These are phyloP conservation scores for Botrytis pseudocinerea DNA, from an alignment of 2,329 filamentous ascomycete genomes.

Conservation along the genomic window DNA sequence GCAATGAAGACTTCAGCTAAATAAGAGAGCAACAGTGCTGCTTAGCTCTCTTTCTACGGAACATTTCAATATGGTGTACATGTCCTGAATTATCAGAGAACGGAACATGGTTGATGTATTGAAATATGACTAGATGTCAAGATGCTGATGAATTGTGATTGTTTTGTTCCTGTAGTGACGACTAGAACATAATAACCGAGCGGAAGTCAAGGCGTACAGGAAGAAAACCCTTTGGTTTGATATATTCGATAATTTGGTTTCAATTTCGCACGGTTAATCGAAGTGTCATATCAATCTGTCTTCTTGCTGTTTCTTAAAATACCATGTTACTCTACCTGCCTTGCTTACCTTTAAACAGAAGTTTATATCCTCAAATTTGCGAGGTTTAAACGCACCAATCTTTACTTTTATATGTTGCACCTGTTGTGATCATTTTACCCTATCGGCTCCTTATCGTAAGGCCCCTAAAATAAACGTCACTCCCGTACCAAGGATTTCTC, in stretches of 20 bases:
- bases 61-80: background rate
- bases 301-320: background rate
- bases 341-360: background rate
- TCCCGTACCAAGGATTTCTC: conserved; percentile 1
- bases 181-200: background rate
- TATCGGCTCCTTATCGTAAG: conserved; percentile 19
- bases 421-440: background rate
- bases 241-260: conserved; percentile 15
- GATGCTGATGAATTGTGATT: background rate
- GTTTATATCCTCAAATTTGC: background rate
- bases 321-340: background rate
- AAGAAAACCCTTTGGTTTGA: background rate
- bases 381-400: background rate
- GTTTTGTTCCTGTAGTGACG: background rate
- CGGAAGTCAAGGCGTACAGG: conserved; percentile 10
- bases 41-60: background rate
- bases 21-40: background rate
- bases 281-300: background rate
- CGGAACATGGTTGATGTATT: background rate
- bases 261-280: conserved; percentile 9
- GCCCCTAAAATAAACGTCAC: conserved; percentile 17
- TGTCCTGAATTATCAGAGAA: background rate
- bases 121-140: background rate
- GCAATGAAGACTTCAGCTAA: background rate
- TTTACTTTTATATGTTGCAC: background rate